Evolutionary conservation across 1,284 basidiomycete genomes (phyloP), one percentile per base, ranked within the genome.

Genomic region (Rhodotorula sp.): DNA sequence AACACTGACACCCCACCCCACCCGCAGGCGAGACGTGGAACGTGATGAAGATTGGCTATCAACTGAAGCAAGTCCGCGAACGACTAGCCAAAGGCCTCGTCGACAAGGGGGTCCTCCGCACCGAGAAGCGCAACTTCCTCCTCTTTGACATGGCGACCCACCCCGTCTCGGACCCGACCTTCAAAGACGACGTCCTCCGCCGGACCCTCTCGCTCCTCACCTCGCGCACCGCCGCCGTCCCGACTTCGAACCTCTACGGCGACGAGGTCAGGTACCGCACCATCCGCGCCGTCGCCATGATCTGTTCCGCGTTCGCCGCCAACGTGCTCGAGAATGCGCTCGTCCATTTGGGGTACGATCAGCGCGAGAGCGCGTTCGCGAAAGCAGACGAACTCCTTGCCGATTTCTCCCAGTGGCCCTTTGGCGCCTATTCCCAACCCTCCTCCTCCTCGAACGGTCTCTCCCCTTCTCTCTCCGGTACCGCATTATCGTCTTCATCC

Each of bases 101-200:
- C 66, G 94, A 97, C 85, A 97, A 97, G 82, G 94, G 94, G 77
- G 88, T 97, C 55, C 86, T 97, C n/a, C 89, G 94, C 60, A 97
- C 94, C 18, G 94, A 97, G 81, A 97, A 97, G 81, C 90, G 93
- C 80, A 97, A 97, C 82, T 97, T 97, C 82, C 86, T 97, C 59
- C 85, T 97, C n/a, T 97, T 97, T 81, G 94, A 97, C 83, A 97
- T 97, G 94, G 93, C 94, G 28, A 97, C 94, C 0, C 94, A 97
- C 81, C 94, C 94, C 2, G 90, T 97, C 67, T 91, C 93, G 14
- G 94, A 97, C 81, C 86, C 92, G 38, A 89, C 90, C 69, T 89
- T 89, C 21, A 97, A 97, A 81, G 92, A 94, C 79, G 85, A 86
- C 72, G 87, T 97, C 78, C 85, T 97, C 77, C 83, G 85, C 23